Percentiles rank a stretch among this genome's conserved stretches.
Conservation (phyloP, 495 filamentous ascomycete genomes). For the Beverwykella pulmonaria region DNA sequence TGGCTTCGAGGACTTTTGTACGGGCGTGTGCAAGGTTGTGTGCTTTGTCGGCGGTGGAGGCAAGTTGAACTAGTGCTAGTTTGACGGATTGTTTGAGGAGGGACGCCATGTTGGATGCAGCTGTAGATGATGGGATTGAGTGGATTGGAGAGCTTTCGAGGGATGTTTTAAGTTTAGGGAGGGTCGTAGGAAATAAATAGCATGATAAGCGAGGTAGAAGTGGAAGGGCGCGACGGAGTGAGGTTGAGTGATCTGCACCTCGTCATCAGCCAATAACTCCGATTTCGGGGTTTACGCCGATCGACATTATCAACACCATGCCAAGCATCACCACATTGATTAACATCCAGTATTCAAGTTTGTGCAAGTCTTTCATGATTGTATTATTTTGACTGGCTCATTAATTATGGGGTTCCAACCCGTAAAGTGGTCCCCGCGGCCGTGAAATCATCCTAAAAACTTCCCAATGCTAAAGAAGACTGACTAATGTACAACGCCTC, state of each 20-base stretch:
- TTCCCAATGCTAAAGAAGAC: background rate
- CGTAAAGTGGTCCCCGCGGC: background rate
- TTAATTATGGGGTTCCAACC: background rate
- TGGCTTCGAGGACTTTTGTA: conserved; percentile 80
- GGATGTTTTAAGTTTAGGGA: background rate
- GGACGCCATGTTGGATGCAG: conserved; percentile 7
- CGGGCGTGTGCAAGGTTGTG: conserved; percentile 81
- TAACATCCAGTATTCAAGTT: background rate
- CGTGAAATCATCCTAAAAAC: background rate
- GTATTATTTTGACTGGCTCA: background rate
- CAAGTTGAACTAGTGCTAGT: conserved; percentile 48
- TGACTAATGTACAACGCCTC: background rate
- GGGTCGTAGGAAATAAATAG: background rate
- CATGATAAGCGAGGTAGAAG: background rate
- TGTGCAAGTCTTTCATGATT: background rate
- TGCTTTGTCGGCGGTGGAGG: conserved; percentile 67
- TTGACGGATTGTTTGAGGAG: conserved; percentile 52
- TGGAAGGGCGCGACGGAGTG: background rate
- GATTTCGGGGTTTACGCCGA: background rate
- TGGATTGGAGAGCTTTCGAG: background rate
- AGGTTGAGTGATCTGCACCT: conserved; percentile 2
- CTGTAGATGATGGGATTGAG: background rate
- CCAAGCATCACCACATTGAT: conserved; percentile 19
- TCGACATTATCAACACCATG: conserved; percentile 12
- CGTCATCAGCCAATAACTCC: background rate